Evolutionary conservation across 2,329 filamentous ascomycete species (phyloP).

Genomic region (Xylariales sp.): DNA sequence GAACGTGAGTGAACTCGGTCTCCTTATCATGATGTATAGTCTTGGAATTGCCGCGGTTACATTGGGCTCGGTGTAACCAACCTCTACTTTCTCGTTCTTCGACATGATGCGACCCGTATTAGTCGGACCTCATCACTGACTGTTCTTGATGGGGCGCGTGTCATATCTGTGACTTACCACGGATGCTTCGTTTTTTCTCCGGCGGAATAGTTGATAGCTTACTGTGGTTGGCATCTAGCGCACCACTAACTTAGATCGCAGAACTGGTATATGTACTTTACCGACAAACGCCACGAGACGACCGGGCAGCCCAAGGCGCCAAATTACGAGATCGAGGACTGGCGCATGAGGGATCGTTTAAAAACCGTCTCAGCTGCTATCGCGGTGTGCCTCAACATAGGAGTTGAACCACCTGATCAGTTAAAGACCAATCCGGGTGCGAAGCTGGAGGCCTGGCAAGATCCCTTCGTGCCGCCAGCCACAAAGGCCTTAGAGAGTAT

Average conservation of each 20-base stretch:
- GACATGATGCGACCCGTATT: not conserved
- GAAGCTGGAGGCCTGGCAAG: slow-evolving; percentile 96
- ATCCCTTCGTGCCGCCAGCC: slow-evolving; percentile 82
- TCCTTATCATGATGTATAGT: not conserved
- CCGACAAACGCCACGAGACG: slow-evolving; percentile 96
- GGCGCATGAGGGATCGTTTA: slow-evolving; percentile 95
- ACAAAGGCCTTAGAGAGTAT: slow-evolving; percentile 93
- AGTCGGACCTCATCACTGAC: not conserved
- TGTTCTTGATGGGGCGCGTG: not conserved
- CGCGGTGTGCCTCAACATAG: slow-evolving; percentile 95
- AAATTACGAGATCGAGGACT: slow-evolving; percentile 80
- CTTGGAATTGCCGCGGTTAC: slow-evolving; percentile 5
- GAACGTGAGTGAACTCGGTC: slow-evolving; percentile 67
- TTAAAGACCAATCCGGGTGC: slow-evolving; percentile 94
- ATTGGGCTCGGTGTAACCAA: slow-evolving; percentile 2
- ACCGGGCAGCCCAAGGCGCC: slow-evolving; percentile 85
- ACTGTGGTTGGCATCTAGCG: not conserved
- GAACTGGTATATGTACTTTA: slow-evolving; percentile 99
- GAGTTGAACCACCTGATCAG: slow-evolving; percentile 96
- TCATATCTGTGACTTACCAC: not conserved
- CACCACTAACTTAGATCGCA: slow-evolving; percentile 54
- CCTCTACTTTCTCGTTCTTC: not conserved
- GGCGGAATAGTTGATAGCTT: not conserved
- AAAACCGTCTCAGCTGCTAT: slow-evolving; percentile 97
- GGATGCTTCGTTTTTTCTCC: not conserved